Percentiles rank a stretch among this genome's conserved stretches.
Conservation (phyloP, 495 filamentous ascomycete genomes). For the Xylaria intraflava region DNA sequence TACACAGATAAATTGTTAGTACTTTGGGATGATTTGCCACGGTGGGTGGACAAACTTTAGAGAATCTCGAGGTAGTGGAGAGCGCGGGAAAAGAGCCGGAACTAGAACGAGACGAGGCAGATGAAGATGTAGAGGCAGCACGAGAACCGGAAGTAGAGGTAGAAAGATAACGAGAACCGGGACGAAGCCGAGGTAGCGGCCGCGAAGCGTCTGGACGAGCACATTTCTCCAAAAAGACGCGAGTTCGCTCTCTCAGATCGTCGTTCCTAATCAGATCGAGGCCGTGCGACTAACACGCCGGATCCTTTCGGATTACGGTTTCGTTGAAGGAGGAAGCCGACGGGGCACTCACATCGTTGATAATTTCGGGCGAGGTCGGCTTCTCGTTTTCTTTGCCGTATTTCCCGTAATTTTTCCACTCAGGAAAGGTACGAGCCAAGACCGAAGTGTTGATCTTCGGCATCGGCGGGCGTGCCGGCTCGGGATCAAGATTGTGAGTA, state of each 20-base stretch:
- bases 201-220: neutral
- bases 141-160: neutral
- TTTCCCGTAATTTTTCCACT: constrained; percentile 34
- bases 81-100: constrained; percentile 12
- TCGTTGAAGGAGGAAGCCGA: neutral
- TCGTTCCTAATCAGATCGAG: neutral
- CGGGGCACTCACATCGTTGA: constrained; percentile 5
- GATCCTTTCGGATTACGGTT: constrained; percentile 2
- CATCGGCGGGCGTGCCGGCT: constrained; percentile 33
- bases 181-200: neutral
- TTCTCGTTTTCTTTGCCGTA: constrained; percentile 3
- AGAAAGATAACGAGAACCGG: neutral
- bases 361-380: neutral
- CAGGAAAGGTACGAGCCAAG: constrained; percentile 56
- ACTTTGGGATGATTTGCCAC: neutral
- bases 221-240: neutral
- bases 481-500: constrained; percentile 33
- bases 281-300: constrained; percentile 9
- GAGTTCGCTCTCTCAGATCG: neutral
- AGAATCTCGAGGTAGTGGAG: constrained; percentile 9
- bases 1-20: neutral
- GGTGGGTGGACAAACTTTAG: constrained; percentile 6
- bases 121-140: neutral
- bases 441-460: constrained; percentile 54
- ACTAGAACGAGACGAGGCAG: too few relatives aligned